These are phyloP conservation scores for Tolypocladium sp. DNA, from an alignment of 2,329 filamentous ascomycete species.

Conservation along the genomic window DNA sequence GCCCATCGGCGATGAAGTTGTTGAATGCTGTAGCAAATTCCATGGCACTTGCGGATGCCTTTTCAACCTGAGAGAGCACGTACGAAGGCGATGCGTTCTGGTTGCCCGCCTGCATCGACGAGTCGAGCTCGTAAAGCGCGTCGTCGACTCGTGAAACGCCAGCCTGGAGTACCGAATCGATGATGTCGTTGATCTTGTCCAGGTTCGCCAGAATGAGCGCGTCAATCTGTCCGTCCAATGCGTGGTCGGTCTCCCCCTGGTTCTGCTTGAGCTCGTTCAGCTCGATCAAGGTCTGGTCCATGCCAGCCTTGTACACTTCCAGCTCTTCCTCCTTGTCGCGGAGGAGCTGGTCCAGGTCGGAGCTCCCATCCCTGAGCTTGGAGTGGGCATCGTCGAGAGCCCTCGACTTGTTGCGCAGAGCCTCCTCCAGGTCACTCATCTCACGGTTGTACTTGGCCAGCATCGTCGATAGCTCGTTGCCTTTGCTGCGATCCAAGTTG, in stretches of 20 bases:
- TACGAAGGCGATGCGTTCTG: slow-evolving; percentile 94
- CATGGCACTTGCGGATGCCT: slow-evolving; percentile 86
- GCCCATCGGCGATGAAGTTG: slow-evolving; percentile 95
- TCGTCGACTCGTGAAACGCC: slow-evolving; percentile 93
- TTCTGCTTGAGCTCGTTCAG: slow-evolving; percentile 77
- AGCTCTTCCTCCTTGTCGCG: slow-evolving; percentile 96
- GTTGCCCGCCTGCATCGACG: slow-evolving; percentile 96
- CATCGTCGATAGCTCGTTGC: slow-evolving; percentile 90
- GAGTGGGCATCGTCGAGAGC: slow-evolving; percentile 76
- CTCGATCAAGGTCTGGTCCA: slow-evolving; percentile 92
- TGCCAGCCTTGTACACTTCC: slow-evolving; percentile 94
- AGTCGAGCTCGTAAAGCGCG: slow-evolving; percentile 93
- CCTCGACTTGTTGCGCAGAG: slow-evolving; percentile 77
- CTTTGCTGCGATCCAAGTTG: slow-evolving; percentile 85
- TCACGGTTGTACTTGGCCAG: slow-evolving; percentile 93
- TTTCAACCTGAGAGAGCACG: slow-evolving; percentile 93
- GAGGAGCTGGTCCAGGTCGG: slow-evolving; percentile 76
- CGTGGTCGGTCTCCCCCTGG: slow-evolving; percentile 67
- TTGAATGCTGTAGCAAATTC: slow-evolving; percentile 98
- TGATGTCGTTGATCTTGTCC: slow-evolving; percentile 92
- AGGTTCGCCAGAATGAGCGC: slow-evolving; percentile 78
- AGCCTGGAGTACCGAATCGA: slow-evolving; percentile 90
- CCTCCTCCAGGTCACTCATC: slow-evolving; percentile 93
- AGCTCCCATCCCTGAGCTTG: slow-evolving; percentile 70
- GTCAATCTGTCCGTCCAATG: slow-evolving; percentile 84